Conservation (phyloP, 116 monocot genomes). For the Thalassia testudinum region DNA sequence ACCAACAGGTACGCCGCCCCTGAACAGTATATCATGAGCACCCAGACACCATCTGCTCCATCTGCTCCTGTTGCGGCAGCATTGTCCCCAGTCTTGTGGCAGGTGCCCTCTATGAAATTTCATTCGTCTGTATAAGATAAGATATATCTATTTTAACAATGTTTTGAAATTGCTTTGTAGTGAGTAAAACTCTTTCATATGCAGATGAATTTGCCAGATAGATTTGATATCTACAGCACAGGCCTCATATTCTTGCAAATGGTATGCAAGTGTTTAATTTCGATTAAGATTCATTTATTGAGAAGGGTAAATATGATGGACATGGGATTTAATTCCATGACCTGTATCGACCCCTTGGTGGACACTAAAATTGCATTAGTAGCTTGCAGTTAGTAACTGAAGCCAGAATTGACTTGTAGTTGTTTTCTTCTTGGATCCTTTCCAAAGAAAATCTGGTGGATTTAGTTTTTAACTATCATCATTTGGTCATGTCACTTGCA, state of each 20-base stretch:
- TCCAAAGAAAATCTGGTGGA: too few species aligned
- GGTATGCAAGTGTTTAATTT: slow-evolving; percentile 34
- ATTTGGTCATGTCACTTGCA: too few species aligned
- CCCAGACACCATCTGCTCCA: slow-evolving; percentile 95
- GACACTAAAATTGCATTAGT: too few species aligned
- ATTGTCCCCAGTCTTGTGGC: slow-evolving; percentile 91
- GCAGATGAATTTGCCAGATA: slow-evolving; percentile 93
- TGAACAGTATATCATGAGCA: slow-evolving; percentile 98
- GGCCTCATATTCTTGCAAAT: slow-evolving; percentile 92
- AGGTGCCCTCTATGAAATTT: slow-evolving; percentile 19
- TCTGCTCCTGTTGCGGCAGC: slow-evolving; percentile 94
- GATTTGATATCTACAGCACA: slow-evolving; percentile 92
- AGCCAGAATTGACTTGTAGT: too few species aligned
- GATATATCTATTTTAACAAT: background rate
- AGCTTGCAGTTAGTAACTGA: too few species aligned
- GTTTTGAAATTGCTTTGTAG: too few species aligned
- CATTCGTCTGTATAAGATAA: background rate
- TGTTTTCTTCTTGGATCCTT: too few species aligned
- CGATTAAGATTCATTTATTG: too few species aligned
- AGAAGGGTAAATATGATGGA: too few species aligned
- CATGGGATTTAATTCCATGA: too few species aligned
- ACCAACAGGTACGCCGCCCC: slow-evolving; percentile 77
- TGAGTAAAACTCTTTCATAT: background rate
- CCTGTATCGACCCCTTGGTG: too few species aligned
- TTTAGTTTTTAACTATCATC: too few species aligned